Percentiles rank a stretch among this genome's conserved stretches.
Conservation (phyloP, 176 grass and related monocot species). For the Carex myosuroides region DNA sequence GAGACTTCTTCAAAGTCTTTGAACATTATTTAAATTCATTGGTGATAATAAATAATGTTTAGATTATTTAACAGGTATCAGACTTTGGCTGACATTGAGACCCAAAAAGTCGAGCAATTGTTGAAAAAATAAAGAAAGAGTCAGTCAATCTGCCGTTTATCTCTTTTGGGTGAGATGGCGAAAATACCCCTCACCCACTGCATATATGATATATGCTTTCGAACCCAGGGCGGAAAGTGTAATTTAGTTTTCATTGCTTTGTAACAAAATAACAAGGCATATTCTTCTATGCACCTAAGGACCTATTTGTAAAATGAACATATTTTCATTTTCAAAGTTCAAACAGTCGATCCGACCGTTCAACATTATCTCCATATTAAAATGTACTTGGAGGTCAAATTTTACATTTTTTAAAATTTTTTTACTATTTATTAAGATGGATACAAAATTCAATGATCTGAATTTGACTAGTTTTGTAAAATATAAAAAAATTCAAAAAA, state of each 20-base stretch:
- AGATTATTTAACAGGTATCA: not conserved
- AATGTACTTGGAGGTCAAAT: too few relatives aligned
- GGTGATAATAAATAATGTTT: not conserved
- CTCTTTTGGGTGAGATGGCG: slow-evolving; percentile 4
- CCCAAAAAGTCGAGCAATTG: not conserved
- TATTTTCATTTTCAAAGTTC: too few relatives aligned
- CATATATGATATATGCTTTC: not conserved
- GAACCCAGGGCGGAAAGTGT: not conserved
- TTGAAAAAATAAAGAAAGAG: not conserved
- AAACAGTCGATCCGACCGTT: too few relatives aligned
- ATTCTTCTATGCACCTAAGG: too few relatives aligned
- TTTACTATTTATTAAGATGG: too few relatives aligned
- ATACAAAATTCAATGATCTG: too few relatives aligned
- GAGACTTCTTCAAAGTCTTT: slow-evolving; percentile 13
- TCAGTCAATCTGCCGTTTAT: not conserved
- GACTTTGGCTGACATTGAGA: not conserved
- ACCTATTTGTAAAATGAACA: too few relatives aligned
- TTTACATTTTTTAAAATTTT: too few relatives aligned
- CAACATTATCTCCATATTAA: too few relatives aligned
- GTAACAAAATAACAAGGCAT: not conserved
- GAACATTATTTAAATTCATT: not conserved
- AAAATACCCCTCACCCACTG: slow-evolving; percentile 68
- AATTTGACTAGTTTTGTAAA: too few relatives aligned
- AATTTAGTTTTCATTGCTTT: not conserved
- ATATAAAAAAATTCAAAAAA: too few relatives aligned